phyloP scores from a whole-genome alignment of 2,329 filamentous ascomycete species.

The Neonectria magnoliae region DNA sequence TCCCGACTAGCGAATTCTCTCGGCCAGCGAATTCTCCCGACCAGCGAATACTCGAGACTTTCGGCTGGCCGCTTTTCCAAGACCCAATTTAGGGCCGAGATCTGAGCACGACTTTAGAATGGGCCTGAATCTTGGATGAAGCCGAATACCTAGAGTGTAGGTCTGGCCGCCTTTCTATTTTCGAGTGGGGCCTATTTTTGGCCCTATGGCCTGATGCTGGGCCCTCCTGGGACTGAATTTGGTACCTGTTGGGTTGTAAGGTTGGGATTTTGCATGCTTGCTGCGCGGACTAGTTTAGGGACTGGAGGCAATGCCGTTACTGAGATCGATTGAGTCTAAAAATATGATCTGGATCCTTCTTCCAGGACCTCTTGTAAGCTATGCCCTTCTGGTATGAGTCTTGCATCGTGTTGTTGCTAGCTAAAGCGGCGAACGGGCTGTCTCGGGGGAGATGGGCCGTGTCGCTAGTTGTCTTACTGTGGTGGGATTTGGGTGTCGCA shows the following conservation, averaged over 20 bases:
- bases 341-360: neutral
- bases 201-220: neutral
- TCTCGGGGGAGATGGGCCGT: too few species aligned
- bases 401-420: neutral
- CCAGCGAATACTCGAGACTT: too few species aligned
- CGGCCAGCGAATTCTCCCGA: too few species aligned
- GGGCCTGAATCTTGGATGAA: neutral
- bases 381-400: too few species aligned
- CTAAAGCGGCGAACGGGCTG: too few species aligned
- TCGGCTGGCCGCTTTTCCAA: too few species aligned
- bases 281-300: neutral
- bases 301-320: neutral
- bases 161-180: neutral
- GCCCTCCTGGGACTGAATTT: neutral
- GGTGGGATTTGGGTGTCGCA: too few species aligned
- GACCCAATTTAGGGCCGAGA: neutral
- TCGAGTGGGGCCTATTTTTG: neutral
- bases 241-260: neutral
- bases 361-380: too few species aligned
- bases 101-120: neutral
- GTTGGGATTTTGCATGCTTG: neutral
- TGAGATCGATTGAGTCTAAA: neutral
- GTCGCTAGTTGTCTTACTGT: too few species aligned
- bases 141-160: neutral
- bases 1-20: too few species aligned